These are phyloP conservation scores for Protomyces arabidopsidicola DNA, from an alignment of 1,139 yeast species.

Conservation along the genomic window DNA sequence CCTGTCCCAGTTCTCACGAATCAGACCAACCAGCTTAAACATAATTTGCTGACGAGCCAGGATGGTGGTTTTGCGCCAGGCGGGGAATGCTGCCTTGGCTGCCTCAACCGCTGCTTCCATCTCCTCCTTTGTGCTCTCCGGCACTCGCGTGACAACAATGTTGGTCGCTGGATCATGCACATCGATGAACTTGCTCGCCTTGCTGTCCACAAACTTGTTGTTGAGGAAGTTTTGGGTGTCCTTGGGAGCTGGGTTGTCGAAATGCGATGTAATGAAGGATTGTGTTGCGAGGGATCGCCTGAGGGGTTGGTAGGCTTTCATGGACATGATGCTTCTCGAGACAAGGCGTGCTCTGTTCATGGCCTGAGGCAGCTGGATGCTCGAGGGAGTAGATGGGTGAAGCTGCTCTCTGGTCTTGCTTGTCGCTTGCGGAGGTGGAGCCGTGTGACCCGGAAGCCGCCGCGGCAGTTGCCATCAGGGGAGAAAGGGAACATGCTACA, in stretches of 20 bases:
- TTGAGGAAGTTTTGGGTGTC: slow-evolving; percentile 26
- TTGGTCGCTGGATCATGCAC: slow-evolving; percentile 72
- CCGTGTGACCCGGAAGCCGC: too few species aligned
- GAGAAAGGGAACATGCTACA: too few species aligned
- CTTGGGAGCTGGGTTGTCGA: not conserved
- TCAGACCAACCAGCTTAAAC: slow-evolving; percentile 63
- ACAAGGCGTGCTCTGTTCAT: not conserved
- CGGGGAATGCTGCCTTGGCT: slow-evolving; percentile 58
- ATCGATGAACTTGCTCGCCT: slow-evolving; percentile 60
- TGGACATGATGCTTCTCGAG: not conserved
- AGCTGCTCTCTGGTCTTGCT: too few species aligned
- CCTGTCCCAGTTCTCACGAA: slow-evolving; percentile 65
- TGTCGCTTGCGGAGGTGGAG: too few species aligned
- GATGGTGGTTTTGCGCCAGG: slow-evolving; percentile 57
- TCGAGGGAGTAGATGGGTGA: not conserved
- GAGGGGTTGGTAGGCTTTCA: not conserved
- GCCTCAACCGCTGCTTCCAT: slow-evolving; percentile 62
- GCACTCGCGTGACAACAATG: slow-evolving; percentile 60
- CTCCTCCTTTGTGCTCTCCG: slow-evolving; percentile 66
- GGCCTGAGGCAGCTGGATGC: not conserved
- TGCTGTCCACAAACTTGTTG: slow-evolving; percentile 31
- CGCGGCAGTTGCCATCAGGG: too few species aligned
- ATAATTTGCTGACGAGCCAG: slow-evolving; percentile 72
- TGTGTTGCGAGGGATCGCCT: not conserved
- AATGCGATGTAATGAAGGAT: not conserved